phyloP scores from a whole-genome alignment of 176 grass and related monocot species.

The Aegilops longissima region DNA sequence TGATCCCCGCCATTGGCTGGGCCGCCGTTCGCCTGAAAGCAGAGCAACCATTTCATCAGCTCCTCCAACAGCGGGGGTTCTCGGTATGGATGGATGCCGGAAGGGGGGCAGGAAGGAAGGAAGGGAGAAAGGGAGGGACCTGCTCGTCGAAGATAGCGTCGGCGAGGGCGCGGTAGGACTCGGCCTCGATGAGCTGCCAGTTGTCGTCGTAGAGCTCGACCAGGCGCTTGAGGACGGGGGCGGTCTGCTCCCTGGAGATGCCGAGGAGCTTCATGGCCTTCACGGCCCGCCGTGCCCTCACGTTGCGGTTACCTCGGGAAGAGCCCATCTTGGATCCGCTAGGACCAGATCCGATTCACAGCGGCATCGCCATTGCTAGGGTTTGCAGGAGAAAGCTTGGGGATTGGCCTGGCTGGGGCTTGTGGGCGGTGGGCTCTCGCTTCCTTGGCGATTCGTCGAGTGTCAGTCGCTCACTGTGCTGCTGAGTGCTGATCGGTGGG shows the following conservation, averaged over 20 bases:
- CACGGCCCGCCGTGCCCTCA: conserved; percentile 43
- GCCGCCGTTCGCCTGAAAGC: background rate
- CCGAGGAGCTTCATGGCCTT: conserved; percentile 58
- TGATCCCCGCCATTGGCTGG: background rate
- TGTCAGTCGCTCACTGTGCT: background rate
- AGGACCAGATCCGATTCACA: background rate
- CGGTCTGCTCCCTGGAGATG: conserved; percentile 28
- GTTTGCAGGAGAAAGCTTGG: background rate
- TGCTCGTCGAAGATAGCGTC: conserved; percentile 53
- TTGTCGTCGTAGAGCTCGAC: conserved; percentile 44
- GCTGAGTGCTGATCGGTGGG: background rate
- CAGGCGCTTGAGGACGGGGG: conserved; percentile 51
- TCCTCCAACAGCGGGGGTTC: too few relatives aligned
- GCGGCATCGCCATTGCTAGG: conserved; percentile 13
- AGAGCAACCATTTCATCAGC: background rate
- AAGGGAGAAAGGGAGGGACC: background rate
- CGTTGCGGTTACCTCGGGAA: background rate
- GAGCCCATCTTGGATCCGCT: background rate
- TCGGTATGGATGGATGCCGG: background rate
- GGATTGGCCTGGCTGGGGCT: background rate
- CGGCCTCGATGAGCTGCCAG: conserved; percentile 82
- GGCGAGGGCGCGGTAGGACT: conserved; percentile 52
- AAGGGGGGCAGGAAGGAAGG: background rate
- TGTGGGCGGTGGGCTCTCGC: background rate
- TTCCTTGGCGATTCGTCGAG: background rate